A percentile compares a stretch with the other conserved stretches of the same genome.
Conservation (phyloP, 208 protist genomes). For the Trypanosoma cruzi region DNA sequence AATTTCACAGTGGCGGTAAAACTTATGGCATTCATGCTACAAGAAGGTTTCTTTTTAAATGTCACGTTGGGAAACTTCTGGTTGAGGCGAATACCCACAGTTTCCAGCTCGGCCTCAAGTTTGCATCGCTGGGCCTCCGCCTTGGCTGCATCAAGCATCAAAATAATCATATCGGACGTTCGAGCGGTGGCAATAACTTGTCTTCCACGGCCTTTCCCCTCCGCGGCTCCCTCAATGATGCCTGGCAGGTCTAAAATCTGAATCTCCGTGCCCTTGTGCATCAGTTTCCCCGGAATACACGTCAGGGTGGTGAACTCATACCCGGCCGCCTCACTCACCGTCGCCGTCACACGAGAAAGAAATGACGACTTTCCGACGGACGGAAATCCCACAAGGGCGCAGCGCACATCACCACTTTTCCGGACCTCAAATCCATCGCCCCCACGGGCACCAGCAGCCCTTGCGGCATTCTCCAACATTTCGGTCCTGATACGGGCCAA, state of each 20-base stretch:
- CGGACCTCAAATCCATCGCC: constrained; percentile 96
- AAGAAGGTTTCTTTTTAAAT: constrained; percentile 93
- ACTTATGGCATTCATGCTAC: constrained; percentile 91
- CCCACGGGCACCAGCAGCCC: constrained; percentile 62
- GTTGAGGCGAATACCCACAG: constrained; percentile 97
- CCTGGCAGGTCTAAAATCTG: constrained; percentile 99
- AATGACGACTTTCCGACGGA: constrained; percentile 99
- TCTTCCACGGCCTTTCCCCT: constrained; percentile 96
- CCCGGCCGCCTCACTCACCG: constrained; percentile 94
- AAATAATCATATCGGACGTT: constrained; percentile 97
- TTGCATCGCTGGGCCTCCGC: constrained; percentile 91
- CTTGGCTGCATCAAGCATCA: constrained; percentile 97
- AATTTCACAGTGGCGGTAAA: constrained; percentile 90
- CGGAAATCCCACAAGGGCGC: constrained; percentile 94
- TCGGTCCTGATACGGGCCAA: constrained; percentile 95
- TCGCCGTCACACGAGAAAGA: constrained; percentile 96
- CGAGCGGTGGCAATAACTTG: constrained; percentile 98
- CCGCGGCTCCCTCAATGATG: constrained; percentile 98
- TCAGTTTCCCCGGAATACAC: constrained; percentile 98
- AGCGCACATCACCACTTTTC: constrained; percentile 94
- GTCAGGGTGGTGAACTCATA: constrained; percentile 99
- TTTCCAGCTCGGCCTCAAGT: constrained; percentile 95
- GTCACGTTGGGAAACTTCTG: constrained; percentile 93
- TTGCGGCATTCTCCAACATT: constrained; percentile 91
- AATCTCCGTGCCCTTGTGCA: constrained; percentile 96